Evolutionary conservation across 78 protist species (phyloP), one percentile per base, ranked within the genome.

Genomic region (Protostelium mycophagum): DNA sequence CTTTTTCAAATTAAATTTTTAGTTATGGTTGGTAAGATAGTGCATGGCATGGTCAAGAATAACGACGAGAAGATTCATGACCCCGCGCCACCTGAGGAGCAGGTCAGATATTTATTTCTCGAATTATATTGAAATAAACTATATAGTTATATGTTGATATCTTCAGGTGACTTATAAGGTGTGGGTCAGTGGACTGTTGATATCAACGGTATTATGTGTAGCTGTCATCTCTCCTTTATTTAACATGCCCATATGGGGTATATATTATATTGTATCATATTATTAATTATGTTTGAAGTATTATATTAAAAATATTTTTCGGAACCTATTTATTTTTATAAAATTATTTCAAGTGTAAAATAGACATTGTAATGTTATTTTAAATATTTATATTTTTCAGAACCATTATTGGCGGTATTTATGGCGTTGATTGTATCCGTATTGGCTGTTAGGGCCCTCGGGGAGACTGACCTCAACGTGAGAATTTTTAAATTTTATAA

Each of bases 401-500:
- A 92, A 38, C 84, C 90, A 0, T 28, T 91, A 0, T 83, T 93
- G 28, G 97, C 95, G 0, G 94, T 95, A 28, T 28, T 91, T 0
- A 1, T 95, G 34, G 91, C 93, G 9, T 29, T 91, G 1, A 85
- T 95, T 10, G 91, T 94, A 0, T 85, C 91, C 51, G 85, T 95
- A 1, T n/a, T 96, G 28, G 97, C 96, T 0, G 97, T 94, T 9
- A 89, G 97, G 1, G 95, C 96, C 31, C 91, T 94, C 5, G 97
- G 97, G 10, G 92, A 92, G 38, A 96, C 96, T 16, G 97, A 96
- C 34, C 34, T 96, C 10, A 94, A 96, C 63, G 73, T 51, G 73
- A 51, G 73, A 16, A 51, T 51, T n/a, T n/a, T n/a, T n/a, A n/a
- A n/a, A n/a, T n/a, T n/a, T n/a, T n/a, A n/a, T n/a, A n/a, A n/a